Conservation (phyloP, 495 filamentous ascomycete species). For the Penicillium tannophilum region DNA sequence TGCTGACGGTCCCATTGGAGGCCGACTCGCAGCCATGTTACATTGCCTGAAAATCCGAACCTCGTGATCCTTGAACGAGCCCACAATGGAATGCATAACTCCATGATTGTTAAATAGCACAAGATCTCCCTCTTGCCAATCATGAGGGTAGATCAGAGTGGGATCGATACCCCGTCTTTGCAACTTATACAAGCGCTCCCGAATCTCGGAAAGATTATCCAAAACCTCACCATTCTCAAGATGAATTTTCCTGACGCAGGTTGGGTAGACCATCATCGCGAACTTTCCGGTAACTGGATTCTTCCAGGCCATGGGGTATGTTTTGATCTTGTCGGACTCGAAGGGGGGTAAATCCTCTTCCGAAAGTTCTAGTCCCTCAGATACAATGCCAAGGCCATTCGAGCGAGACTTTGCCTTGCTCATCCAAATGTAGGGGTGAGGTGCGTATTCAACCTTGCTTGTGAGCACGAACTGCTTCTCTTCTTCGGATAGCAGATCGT, state of each 20-base stretch:
- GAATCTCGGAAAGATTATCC: conserved; percentile 59
- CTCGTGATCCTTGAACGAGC: conserved; percentile 66
- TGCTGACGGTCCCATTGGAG: conserved; percentile 5
- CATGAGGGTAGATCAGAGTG: conserved; percentile 63
- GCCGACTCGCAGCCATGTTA: conserved; percentile 58
- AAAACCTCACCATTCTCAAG: conserved; percentile 60
- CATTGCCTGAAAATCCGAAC: conserved; percentile 70
- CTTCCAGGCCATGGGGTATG: conserved; percentile 68
- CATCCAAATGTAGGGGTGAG: conserved; percentile 79
- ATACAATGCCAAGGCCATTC: conserved; percentile 64
- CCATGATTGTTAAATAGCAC: conserved; percentile 73
- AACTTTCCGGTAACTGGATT: conserved; percentile 65
- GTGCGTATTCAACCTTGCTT: conserved; percentile 65
- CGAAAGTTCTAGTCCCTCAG: conserved; percentile 57
- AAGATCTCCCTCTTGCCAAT: conserved; percentile 70
- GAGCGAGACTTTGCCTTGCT: conserved; percentile 58
- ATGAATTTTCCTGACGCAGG: conserved; percentile 63
- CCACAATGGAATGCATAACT: conserved; percentile 68
- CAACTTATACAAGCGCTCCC: conserved; percentile 61
- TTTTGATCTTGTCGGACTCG: conserved; percentile 60
- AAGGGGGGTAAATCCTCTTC: conserved; percentile 59
- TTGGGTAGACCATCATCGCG: conserved; percentile 67
- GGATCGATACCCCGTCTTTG: conserved; percentile 68
- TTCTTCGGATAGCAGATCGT: conserved; percentile 56
- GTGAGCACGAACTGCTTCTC: conserved; percentile 63